Conservation (phyloP, 306 rosid genomes). For the Quercus alba region DNA sequence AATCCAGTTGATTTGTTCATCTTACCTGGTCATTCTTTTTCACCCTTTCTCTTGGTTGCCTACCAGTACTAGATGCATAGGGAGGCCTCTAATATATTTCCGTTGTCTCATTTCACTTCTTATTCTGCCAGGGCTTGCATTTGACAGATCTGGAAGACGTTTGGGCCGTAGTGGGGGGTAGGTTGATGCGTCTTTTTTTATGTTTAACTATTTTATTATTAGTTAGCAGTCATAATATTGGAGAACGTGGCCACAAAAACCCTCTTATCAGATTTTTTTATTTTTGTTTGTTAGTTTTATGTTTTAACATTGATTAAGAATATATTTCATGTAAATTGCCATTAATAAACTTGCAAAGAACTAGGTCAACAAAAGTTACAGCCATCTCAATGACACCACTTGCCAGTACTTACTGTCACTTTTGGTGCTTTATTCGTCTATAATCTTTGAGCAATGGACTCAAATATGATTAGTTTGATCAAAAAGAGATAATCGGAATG, state of each 20-base stretch:
- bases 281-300: neutral
- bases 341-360: too few relatives aligned
- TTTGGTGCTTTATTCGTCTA: too few relatives aligned
- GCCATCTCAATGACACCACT: too few relatives aligned
- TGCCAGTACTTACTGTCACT: too few relatives aligned
- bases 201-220: neutral
- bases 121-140: constrained; percentile 70
- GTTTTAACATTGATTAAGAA: neutral
- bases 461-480: neutral
- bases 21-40: constrained; percentile 67
- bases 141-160: constrained; percentile 89
- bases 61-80: neutral
- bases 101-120: constrained; percentile 10
- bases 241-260: neutral
- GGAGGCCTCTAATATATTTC: neutral
- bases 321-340: neutral
- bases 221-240: neutral
- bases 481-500: neutral
- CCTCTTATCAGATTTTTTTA: neutral
- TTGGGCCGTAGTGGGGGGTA: constrained; percentile 99
- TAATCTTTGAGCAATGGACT: neutral
- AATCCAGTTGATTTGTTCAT: constrained; percentile 85
- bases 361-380: too few relatives aligned
- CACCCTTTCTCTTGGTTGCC: constrained; percentile 1
- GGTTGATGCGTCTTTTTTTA: neutral